Conservation (phyloP, 1,139 yeast genomes). For the Pichia sorboxylosa region DNA sequence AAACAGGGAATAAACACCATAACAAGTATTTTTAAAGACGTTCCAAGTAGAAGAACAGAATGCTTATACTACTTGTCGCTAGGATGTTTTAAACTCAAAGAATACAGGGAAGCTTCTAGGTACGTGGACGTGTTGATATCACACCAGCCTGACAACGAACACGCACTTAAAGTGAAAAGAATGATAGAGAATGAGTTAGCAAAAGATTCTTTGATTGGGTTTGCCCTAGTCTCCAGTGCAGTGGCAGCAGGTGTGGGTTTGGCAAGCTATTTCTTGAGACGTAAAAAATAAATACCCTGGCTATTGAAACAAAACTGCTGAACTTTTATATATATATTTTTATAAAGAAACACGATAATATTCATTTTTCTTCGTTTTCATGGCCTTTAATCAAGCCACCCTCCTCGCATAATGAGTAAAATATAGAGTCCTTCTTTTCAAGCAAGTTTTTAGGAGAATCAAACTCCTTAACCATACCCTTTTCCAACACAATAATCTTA, state of each 20-base stretch:
- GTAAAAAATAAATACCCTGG: slow-evolving; percentile 8
- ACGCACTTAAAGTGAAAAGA: slow-evolving; percentile 34
- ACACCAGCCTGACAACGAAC: slow-evolving; percentile 68
- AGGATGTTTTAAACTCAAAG: slow-evolving; percentile 83
- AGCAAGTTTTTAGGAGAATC: slow-evolving; percentile 67
- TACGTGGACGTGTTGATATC: slow-evolving; percentile 68
- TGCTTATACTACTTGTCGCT: slow-evolving; percentile 78
- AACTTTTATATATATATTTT: too few relatives aligned
- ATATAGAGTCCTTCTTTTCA: slow-evolving; percentile 55
- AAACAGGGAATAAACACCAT: slow-evolving; percentile 69
- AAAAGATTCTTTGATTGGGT: slow-evolving; percentile 76
- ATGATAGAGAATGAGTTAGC: slow-evolving; percentile 80
- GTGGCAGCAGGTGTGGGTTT: slow-evolving; percentile 69
- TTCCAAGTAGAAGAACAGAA: slow-evolving; percentile 78
- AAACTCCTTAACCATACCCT: slow-evolving; percentile 78
- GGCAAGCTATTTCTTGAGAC: slow-evolving; percentile 17
- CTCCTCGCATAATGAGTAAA: slow-evolving; percentile 67
- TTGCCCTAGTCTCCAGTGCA: slow-evolving; percentile 77
- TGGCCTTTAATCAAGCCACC: slow-evolving; percentile 32
- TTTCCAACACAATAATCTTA: slow-evolving; percentile 72
- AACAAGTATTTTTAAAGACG: slow-evolving; percentile 62
- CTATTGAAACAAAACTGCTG: too few relatives aligned
- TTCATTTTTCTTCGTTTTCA: neutral
- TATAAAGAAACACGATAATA: neutral
- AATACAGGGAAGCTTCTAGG: slow-evolving; percentile 73